Conservation (phyloP, 208 protist genomes). For the Angomonas ambiguus region DNA sequence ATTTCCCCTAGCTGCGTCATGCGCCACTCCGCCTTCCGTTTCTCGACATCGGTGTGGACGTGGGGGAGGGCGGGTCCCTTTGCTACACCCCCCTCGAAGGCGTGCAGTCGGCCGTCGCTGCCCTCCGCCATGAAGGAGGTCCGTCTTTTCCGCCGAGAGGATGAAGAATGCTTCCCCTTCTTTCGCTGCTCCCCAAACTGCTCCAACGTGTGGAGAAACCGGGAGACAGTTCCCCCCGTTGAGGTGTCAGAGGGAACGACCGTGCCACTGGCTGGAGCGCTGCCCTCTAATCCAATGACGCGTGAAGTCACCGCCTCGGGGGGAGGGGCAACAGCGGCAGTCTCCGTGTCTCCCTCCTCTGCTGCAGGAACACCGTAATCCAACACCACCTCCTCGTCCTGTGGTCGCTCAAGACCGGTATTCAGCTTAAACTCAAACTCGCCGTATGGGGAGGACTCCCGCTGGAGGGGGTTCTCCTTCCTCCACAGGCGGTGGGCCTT, state of each 20-base stretch:
- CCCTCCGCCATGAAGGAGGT: slow-evolving; percentile 56
- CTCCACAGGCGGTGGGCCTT: slow-evolving; percentile 33
- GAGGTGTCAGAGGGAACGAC: neutral
- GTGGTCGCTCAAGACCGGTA: slow-evolving; percentile 50
- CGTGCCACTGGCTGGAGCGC: neutral
- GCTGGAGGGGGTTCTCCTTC: slow-evolving; percentile 23
- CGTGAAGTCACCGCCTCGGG: neutral
- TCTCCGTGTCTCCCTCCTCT: neutral
- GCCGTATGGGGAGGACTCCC: slow-evolving; percentile 32
- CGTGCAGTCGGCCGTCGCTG: slow-evolving; percentile 47
- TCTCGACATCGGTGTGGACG: slow-evolving; percentile 17
- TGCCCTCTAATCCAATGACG: neutral
- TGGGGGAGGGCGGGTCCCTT: slow-evolving; percentile 52
- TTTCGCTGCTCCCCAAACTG: slow-evolving; percentile 31
- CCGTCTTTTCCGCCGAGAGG: slow-evolving; percentile 14
- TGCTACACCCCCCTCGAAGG: slow-evolving; percentile 49
- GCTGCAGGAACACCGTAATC: slow-evolving; percentile 23
- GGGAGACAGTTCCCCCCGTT: slow-evolving; percentile 20
- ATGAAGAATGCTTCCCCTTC: slow-evolving; percentile 7
- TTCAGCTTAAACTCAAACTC: slow-evolving; percentile 51
- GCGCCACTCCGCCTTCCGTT: slow-evolving; percentile 52
- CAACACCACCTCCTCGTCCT: slow-evolving; percentile 21
- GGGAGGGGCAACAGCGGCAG: neutral
- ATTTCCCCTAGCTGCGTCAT: slow-evolving; percentile 46
- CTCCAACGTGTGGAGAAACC: slow-evolving; percentile 50